These are phyloP conservation scores for Allantophomopsis cytisporea DNA, from an alignment of 2,329 filamentous ascomycete genomes.

Conservation along the genomic window DNA sequence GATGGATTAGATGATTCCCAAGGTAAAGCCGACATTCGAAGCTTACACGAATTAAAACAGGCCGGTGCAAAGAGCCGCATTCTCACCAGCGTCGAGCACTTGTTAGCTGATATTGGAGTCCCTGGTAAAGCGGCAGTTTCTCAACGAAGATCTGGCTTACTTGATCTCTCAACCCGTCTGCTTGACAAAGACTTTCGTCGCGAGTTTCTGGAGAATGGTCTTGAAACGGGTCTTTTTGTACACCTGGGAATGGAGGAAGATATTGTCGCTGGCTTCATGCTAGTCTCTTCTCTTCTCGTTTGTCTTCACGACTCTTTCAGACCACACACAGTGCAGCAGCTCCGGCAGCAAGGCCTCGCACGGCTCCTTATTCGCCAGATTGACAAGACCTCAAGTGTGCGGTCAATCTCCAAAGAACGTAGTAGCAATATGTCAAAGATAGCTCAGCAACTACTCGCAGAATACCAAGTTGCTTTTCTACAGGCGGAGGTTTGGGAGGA, in stretches of 20 bases:
- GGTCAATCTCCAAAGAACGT: conserved; percentile 46
- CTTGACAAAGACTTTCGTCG: conserved; percentile 48
- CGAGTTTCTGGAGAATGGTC: conserved; percentile 62
- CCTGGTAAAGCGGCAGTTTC: conserved; percentile 32
- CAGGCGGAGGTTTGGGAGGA: conserved; percentile 47
- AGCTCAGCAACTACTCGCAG: conserved; percentile 38
- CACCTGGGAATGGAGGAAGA: conserved; percentile 47
- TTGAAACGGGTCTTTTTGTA: conserved; percentile 54
- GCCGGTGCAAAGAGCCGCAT: conserved; percentile 54
- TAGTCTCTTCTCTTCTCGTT: conserved; percentile 48
- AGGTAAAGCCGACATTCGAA: conserved; percentile 32
- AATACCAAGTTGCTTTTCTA: conserved; percentile 38
- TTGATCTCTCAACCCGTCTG: conserved; percentile 46
- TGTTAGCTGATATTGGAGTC: conserved; percentile 43
- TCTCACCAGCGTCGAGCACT: conserved; percentile 50
- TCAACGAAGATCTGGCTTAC: conserved; percentile 40
- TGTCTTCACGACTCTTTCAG: conserved; percentile 48
- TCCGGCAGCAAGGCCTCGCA: conserved; percentile 39
- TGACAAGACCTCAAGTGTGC: conserved; percentile 36
- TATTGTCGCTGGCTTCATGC: conserved; percentile 44
- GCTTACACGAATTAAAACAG: conserved; percentile 51
- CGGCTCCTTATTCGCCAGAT: conserved; percentile 43
- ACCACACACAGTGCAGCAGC: conserved; percentile 41
- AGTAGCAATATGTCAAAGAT: conserved; percentile 56
- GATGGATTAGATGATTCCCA: conserved; percentile 12